phyloP scores from a whole-genome alignment of 257 asterid genomes.

The Voacanga thouarsii region DNA sequence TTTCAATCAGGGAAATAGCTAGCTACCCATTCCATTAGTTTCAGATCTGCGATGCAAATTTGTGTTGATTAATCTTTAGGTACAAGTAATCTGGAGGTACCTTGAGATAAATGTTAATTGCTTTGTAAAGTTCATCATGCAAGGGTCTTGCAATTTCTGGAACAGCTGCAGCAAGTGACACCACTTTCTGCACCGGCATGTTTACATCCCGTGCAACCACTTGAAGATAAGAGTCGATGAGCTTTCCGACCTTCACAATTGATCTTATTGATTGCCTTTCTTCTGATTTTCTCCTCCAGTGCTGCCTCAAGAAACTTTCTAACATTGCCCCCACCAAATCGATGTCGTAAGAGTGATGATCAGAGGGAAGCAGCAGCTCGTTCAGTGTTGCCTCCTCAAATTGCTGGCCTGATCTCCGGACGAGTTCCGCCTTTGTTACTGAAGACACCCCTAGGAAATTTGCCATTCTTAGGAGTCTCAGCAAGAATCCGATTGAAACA shows the following conservation, averaged over 20 bases:
- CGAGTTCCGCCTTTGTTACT: constrained; percentile 52
- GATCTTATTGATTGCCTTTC: constrained; percentile 29
- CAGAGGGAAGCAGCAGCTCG: constrained; percentile 47
- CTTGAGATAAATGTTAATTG: constrained; percentile 62
- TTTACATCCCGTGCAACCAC: constrained; percentile 49
- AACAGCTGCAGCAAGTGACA: constrained; percentile 54
- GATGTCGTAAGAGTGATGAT: constrained; percentile 33
- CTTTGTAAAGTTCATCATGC: constrained; percentile 66
- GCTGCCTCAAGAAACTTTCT: constrained; percentile 57
- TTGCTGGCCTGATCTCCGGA: constrained; percentile 54
- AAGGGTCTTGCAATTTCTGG: constrained; percentile 60
- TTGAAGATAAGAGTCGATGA: constrained; percentile 60
- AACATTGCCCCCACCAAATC: constrained; percentile 49
- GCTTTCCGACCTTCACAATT: constrained; percentile 41
- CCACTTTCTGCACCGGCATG: constrained; percentile 42
- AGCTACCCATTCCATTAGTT: no score
- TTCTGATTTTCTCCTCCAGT: constrained; percentile 52
- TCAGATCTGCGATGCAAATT: neutral
- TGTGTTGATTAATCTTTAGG: neutral
- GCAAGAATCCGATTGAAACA: constrained; percentile 61
- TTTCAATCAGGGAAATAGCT: no score
- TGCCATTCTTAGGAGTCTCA: constrained; percentile 46
- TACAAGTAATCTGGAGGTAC: constrained; percentile 20
- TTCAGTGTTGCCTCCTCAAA: constrained; percentile 53
- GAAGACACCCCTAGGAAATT: constrained; percentile 43